Evolutionary conservation across 1,139 yeast species (phyloP).

Genomic region (Kurtzmaniella quercitrusa): DNA sequence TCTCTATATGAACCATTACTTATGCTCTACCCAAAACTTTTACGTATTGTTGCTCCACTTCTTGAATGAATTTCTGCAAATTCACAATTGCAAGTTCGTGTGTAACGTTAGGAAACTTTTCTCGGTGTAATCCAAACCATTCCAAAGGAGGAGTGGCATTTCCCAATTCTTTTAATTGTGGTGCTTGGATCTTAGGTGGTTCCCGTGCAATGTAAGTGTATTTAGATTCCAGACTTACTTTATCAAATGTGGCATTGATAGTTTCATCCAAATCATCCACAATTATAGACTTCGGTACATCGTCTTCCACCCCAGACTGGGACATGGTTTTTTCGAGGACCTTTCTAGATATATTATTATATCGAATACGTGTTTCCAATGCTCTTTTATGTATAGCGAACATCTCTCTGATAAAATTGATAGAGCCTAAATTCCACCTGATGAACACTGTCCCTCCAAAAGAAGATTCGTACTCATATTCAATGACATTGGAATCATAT

Average conservation of each 20-base stretch:
- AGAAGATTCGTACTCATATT: constrained; percentile 61
- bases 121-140: constrained; percentile 93
- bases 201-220: constrained; percentile 61
- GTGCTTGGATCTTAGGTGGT: constrained; percentile 82
- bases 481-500: constrained; percentile 45
- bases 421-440: constrained; percentile 89
- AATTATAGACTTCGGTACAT: constrained; percentile 24
- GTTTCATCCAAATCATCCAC: constrained; percentile 39
- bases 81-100: constrained; percentile 75
- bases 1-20: not conserved
- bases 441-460: constrained; percentile 90
- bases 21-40: constrained; percentile 41
- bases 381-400: constrained; percentile 58
- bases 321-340: not conserved
- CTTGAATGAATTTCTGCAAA: constrained; percentile 67
- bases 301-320: not conserved
- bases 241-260: constrained; percentile 56
- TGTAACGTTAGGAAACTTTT: constrained; percentile 77
- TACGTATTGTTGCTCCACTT: constrained; percentile 51
- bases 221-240: constrained; percentile 58
- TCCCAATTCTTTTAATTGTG: constrained; percentile 85
- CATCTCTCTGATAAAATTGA: constrained; percentile 90
- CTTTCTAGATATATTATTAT: constrained; percentile 15
- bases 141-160: constrained; percentile 97
- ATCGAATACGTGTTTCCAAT: constrained; percentile 33